phyloP scores from a whole-genome alignment of 306 rosid genomes.

The Begonia fuchsioides region DNA sequence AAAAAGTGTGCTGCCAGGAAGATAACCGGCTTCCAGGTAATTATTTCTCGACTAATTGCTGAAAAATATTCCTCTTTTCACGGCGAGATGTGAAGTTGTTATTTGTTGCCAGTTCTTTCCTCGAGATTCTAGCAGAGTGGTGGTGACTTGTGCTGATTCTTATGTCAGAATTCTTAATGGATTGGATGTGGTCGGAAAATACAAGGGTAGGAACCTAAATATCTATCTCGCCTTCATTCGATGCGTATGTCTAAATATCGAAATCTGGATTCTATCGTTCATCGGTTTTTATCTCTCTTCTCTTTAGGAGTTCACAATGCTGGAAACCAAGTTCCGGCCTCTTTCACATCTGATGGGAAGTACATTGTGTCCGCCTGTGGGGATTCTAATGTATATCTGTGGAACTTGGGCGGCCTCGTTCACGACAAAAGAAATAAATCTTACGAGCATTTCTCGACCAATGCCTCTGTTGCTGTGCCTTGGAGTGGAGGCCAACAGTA shows the following conservation, averaged over 20 bases:
- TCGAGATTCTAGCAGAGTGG: slow-evolving; percentile 49
- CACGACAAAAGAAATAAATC: slow-evolving; percentile 20
- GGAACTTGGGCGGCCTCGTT: slow-evolving; percentile 46
- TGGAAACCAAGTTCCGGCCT: slow-evolving; percentile 20
- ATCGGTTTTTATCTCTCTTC: background rate
- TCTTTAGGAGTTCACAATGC: too few species aligned
- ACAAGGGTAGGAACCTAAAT: slow-evolving; percentile 38
- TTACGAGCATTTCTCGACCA: too few species aligned
- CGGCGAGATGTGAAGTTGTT: background rate
- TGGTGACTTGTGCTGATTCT: slow-evolving; percentile 83
- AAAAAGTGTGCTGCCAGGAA: slow-evolving; percentile 65
- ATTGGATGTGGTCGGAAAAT: slow-evolving; percentile 59
- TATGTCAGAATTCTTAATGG: slow-evolving; percentile 80
- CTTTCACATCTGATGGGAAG: slow-evolving; percentile 71
- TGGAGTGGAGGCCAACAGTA: too few species aligned
- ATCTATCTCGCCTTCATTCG: background rate
- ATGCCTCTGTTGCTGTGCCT: too few species aligned
- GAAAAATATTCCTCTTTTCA: background rate
- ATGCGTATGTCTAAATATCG: background rate
- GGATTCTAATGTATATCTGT: slow-evolving; percentile 57
- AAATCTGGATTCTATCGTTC: background rate
- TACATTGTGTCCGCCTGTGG: slow-evolving; percentile 57
- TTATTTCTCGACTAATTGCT: background rate
- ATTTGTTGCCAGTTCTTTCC: slow-evolving; percentile 38
- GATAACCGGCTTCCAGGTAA: slow-evolving; percentile 85